These are phyloP conservation scores for Lindgomyces ingoldianus DNA, from an alignment of 495 filamentous ascomycete species.

Conservation along the genomic window DNA sequence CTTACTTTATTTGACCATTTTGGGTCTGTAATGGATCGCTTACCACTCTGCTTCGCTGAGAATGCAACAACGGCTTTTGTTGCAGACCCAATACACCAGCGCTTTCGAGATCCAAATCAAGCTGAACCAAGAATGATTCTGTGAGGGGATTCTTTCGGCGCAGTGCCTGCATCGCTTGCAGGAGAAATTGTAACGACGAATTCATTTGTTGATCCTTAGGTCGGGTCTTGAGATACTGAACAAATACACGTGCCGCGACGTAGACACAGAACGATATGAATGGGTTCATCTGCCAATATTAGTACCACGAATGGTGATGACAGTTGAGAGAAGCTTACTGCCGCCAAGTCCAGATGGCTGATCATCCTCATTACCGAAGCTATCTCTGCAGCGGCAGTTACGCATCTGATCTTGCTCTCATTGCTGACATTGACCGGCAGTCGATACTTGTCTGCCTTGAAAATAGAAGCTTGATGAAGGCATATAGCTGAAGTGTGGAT, in stretches of 20 bases:
- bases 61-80: constrained; percentile 12
- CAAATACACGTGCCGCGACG: constrained; percentile 89
- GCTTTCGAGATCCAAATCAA: constrained; percentile 87
- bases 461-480: constrained; percentile 95
- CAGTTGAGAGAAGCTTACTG: constrained; percentile 56
- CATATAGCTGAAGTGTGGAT: constrained; percentile 97
- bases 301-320: not conserved
- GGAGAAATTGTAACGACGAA: constrained; percentile 83
- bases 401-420: constrained; percentile 89
- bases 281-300: constrained; percentile 75
- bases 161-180: constrained; percentile 84
- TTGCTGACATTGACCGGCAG: constrained; percentile 73
- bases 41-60: constrained; percentile 11
- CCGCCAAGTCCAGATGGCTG: constrained; percentile 80
- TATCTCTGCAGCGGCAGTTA: constrained; percentile 91
- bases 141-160: constrained; percentile 88
- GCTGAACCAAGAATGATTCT: constrained; percentile 90
- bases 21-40: constrained; percentile 3
- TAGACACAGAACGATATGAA: constrained; percentile 97
- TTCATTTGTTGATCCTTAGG: constrained; percentile 81
- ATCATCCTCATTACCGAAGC: constrained; percentile 96
- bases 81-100: constrained; percentile 40
- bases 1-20: constrained; percentile 9
- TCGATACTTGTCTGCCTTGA: constrained; percentile 89
- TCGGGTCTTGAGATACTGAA: constrained; percentile 87